Percentiles rank a stretch among this genome's conserved stretches.
phyloP scores from a whole-genome alignment of 2,329 filamentous ascomycete genomes.

The Sordariomycetes sp. region DNA sequence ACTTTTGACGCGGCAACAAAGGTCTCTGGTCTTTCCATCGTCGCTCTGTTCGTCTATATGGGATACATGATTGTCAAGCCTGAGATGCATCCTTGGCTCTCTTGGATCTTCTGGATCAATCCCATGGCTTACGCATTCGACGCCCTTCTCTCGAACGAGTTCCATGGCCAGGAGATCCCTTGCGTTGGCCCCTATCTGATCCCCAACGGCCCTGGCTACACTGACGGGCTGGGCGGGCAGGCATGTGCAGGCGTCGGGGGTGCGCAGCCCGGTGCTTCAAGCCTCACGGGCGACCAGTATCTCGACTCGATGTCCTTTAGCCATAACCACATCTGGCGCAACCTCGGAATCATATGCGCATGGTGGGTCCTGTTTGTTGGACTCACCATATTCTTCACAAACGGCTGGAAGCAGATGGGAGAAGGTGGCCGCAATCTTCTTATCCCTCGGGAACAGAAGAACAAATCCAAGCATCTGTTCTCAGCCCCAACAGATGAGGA shows the following conservation, averaged over 20 bases:
- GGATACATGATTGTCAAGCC: slow-evolving; percentile 38
- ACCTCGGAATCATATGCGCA: slow-evolving; percentile 53
- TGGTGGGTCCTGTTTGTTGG: slow-evolving; percentile 52
- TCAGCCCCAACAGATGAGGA: slow-evolving; percentile 43
- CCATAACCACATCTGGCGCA: slow-evolving; percentile 45
- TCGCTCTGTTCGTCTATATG: slow-evolving; percentile 18
- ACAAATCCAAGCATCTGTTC: slow-evolving; percentile 20
- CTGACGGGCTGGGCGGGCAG: slow-evolving; percentile 27
- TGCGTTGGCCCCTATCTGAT: slow-evolving; percentile 48
- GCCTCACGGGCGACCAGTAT: slow-evolving; percentile 49
- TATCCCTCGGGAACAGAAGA: slow-evolving; percentile 51
- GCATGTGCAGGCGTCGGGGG: slow-evolving; percentile 52
- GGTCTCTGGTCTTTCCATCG: slow-evolving; percentile 13
- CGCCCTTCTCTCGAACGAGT: slow-evolving; percentile 53
- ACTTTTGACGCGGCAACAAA: slow-evolving; percentile 23
- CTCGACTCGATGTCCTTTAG: slow-evolving; percentile 43
- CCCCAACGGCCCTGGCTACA: slow-evolving; percentile 31
- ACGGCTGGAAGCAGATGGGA: slow-evolving; percentile 42
- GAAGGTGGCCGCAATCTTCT: slow-evolving; percentile 47
- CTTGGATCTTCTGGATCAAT: slow-evolving; percentile 52
- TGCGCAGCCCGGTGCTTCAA: slow-evolving; percentile 35
- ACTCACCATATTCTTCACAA: slow-evolving; percentile 49
- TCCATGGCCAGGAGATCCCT: slow-evolving; percentile 41
- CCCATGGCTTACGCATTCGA: slow-evolving; percentile 50
- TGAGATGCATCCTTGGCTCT: slow-evolving; percentile 28